Conservation (phyloP, 2,329 filamentous ascomycete genomes). For the Aspergillus sojae region DNA sequence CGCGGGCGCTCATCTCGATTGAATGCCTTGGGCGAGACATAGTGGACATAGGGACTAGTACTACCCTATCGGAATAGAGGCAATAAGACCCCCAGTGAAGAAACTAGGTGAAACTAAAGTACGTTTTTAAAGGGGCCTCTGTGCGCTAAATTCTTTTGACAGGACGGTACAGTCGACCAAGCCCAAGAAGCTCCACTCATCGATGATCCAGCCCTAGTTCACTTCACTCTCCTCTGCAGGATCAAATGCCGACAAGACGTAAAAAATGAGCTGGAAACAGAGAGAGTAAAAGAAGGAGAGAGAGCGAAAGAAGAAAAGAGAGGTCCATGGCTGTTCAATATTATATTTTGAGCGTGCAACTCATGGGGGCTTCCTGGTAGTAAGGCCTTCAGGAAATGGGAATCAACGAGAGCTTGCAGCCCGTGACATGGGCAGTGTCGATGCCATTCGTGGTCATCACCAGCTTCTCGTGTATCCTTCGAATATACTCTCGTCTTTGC, state of each 20-base stretch:
- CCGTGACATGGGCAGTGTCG: slow-evolving; percentile 7
- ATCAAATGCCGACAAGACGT: not conserved
- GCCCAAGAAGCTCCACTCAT: not conserved
- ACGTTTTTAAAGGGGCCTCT: not conserved
- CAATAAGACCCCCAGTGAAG: not conserved
- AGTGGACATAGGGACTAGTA: not conserved
- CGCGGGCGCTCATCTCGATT: not conserved
- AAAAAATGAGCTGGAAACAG: not conserved
- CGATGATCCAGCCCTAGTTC: not conserved
- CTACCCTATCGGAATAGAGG: not conserved
- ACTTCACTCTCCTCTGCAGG: not conserved
- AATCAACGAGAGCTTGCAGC: slow-evolving; percentile 10
- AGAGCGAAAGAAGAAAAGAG: not conserved
- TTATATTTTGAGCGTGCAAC: not conserved
- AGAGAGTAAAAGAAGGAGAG: not conserved
- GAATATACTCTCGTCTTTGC: slow-evolving; percentile 10
- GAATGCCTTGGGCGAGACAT: not conserved
- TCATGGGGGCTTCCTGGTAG: not conserved
- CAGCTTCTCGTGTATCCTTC: slow-evolving; percentile 2
- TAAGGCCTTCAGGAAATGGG: slow-evolving; percentile 2
- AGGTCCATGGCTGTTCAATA: not conserved
- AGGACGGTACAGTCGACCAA: not conserved
- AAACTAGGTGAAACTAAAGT: not conserved
- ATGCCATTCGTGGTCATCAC: slow-evolving; percentile 8
- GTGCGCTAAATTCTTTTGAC: not conserved